A percentile compares a stretch with the other conserved stretches of the same genome.
Evolutionary conservation across 495 filamentous ascomycete genomes (phyloP).

Genomic region (Aspergillus egyptiacus): DNA sequence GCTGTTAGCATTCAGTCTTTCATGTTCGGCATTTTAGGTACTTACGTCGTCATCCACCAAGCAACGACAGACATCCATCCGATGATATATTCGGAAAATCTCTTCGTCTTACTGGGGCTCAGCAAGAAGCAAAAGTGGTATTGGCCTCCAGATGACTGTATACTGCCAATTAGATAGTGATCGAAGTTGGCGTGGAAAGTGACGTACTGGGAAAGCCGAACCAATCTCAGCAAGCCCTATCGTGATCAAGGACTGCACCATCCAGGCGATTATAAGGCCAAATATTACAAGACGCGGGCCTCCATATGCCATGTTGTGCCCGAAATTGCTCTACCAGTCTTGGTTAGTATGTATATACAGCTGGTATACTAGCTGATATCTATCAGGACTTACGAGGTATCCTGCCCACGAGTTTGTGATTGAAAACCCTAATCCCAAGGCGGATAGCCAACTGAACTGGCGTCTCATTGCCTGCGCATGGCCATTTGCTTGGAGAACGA

Average conservation of each 20-base stretch:
- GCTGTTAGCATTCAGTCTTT: too few species aligned
- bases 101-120: constrained; percentile 15
- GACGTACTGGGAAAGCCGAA: constrained; percentile 22
- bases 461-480: constrained; percentile 25
- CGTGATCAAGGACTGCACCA: constrained; percentile 21
- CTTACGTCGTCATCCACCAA: constrained; percentile 32
- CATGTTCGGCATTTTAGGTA: background rate
- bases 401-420: constrained; percentile 39
- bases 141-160: constrained; percentile 20
- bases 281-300: constrained; percentile 15
- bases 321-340: constrained; percentile 18
- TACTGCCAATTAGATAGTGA: background rate
- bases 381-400: constrained; percentile 16
- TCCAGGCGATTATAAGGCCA: constrained; percentile 13
- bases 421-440: constrained; percentile 29
- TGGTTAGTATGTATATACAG: background rate
- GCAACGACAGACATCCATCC: constrained; percentile 35
- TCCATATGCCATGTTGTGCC: constrained; percentile 22
- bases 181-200: too few species aligned
- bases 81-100: constrained; percentile 23
- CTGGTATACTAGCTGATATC: too few species aligned
- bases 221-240: constrained; percentile 24
- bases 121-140: constrained; percentile 32
- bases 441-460: constrained; percentile 27
- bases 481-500: constrained; percentile 30